Base-by-base conservation (phyloP, 164 flowering plant genomes). In the Vitis cinerea region DNA sequence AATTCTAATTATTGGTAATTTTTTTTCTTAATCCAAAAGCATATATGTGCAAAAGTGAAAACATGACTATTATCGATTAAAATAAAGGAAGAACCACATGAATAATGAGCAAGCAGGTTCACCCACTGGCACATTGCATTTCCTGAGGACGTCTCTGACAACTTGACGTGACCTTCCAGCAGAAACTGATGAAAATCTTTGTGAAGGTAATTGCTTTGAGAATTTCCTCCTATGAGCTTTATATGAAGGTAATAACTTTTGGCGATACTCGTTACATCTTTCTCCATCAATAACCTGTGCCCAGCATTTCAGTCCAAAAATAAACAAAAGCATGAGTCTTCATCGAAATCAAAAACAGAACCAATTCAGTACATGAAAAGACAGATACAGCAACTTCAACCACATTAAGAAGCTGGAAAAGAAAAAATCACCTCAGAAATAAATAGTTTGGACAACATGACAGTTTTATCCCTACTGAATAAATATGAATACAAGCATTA, bases 251-350 rank as follows among this genome's bases (percentile, higher is more conserved):
- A 95, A 73, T 14, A 95, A 68, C 63, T 69, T 81, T 74, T 92
- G 83, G 7, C 99, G 87, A 71, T 84, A 83, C 30, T 95, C 93
- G 80, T 81, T 87, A 8, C 92, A 91, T 47, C 84, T 71, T 70
- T 91, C 97, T 53, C 98, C 98, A 80, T 95, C 99, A 76, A 94
- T 60, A 71, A 94, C 96, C 96, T 90, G 83, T 69, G 69, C 0
- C 47, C 63, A 50, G 60, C 9, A 23, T 44, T 50, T 13, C 14
- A 23, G 10, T 7, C 13, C 49, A 59, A 49, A 11, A 15, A 4
- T 55, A 15, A 44, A 27, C 2, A 66, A 48, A 11, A 64, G 15
- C 14, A 27, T 10, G 51, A 37, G 16, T 19, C 11, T 63, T 30
- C 3, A 16, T 2, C 5, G 37, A 9, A 48, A 12, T 47, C 8